These are phyloP conservation scores for Exophiala alcalophila DNA, from an alignment of 2,329 filamentous ascomycete species.

Conservation along the genomic window DNA sequence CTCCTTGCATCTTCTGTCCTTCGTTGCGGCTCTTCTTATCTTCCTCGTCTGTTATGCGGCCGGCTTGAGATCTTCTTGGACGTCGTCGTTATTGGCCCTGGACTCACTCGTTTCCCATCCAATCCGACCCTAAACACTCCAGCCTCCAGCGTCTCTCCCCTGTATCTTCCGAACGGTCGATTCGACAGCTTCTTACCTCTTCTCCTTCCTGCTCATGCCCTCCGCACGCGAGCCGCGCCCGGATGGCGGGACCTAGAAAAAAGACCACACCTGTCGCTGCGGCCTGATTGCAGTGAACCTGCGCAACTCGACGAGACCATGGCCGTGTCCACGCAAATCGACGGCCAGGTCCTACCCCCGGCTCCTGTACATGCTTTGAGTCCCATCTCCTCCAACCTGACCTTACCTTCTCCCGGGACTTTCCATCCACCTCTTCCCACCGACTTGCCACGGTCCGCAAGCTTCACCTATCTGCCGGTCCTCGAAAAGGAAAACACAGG, in stretches of 20 bases:
- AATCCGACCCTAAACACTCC: not conserved
- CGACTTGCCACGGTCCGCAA: conserved; percentile 54
- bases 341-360: conserved; percentile 23
- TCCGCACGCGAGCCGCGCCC: conserved; percentile 1
- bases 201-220: conserved; percentile 4
- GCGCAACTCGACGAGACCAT: conserved; percentile 1
- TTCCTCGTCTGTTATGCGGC: conserved; percentile 3
- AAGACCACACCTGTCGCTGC: conserved; percentile 6
- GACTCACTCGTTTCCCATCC: not conserved
- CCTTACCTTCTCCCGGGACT: conserved; percentile 9
- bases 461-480: conserved; percentile 55
- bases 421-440: conserved; percentile 5
- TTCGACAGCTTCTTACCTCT: too few species aligned
- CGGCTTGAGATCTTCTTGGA: too few species aligned
- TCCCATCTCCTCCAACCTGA: conserved; percentile 15
- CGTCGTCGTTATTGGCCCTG: too few species aligned
- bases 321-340: conserved; percentile 16
- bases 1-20: conserved; percentile 10
- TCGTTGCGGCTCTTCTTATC: conserved; percentile 11
- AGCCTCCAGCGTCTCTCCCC: conserved; percentile 1
- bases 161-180: too few species aligned
- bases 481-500: conserved; percentile 36
- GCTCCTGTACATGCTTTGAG: conserved; percentile 22
- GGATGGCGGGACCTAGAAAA: conserved; percentile 16
- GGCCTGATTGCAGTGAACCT: conserved; percentile 11